Evolutionary conservation across 108 stramenopile species (phyloP), one percentile per base, ranked within the genome.

Genomic region (Cyclotella sp.): DNA sequence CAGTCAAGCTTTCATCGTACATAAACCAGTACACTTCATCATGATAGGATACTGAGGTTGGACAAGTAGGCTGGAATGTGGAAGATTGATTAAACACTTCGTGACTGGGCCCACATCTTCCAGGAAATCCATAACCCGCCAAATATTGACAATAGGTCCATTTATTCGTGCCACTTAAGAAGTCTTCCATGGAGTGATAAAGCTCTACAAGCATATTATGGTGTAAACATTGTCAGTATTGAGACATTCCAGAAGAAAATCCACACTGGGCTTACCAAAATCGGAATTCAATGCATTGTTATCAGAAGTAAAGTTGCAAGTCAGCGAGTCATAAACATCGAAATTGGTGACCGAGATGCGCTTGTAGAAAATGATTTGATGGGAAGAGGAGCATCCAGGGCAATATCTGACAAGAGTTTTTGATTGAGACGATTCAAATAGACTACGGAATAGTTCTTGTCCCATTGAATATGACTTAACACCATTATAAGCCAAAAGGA

Each of bases 281-380:
- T 70, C 69, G 18, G 57, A 55, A 11, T 59, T 42, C 8, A 55
- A 34, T 22, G n/a, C n/a, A 42, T 70, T 70, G 53, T 70, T 30
- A 40, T 27, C 53, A 19, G 57, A 30, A 40, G 69, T 39, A 42
- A 55, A 70, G 26, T 70, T 55, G 53, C 69, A 70, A 39, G 69
- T 70, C 53, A 70, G 9, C 6, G 69, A 9, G 21, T 70, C 53
- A 55, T 70, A 70, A 4, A 19, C 18, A 55, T 70, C 53, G 24
- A 70, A 59, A 55, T 9, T 41, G 9, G 69, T 58, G 6, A 55
- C 21, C 9, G 69, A 40, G 34, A 55, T 55, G 9, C 69, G 69
- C 69, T 70, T 70, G 69, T 70, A 70, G n/a, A 70, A 70, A 40
- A 70, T 70, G 22, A 58, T 26, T 58, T 59, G 69, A 55, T 70